phyloP scores from a whole-genome alignment of 148 eudicot genomes.

The Hydrangea macrophylla region DNA sequence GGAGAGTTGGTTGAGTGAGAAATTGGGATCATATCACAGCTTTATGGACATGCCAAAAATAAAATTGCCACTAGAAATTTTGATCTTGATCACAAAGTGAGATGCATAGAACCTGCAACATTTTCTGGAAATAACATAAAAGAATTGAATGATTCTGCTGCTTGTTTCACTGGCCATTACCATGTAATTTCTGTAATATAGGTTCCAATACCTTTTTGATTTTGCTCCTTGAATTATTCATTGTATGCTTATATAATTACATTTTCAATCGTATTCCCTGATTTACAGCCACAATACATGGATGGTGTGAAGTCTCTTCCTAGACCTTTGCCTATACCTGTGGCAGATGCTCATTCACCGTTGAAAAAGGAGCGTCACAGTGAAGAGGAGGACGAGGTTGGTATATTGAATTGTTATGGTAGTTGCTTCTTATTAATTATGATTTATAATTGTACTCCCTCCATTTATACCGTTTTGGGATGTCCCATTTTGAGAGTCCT shows the following conservation, averaged over 20 bases:
- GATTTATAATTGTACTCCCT: no score
- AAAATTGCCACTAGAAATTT: no score
- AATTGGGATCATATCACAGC: no score
- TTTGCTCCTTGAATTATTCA: background rate
- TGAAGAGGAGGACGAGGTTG: constrained; percentile 58
- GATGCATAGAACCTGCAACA: background rate
- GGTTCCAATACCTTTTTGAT: background rate
- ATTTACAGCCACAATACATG: constrained; percentile 44
- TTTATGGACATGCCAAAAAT: no score
- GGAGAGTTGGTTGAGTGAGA: no score
- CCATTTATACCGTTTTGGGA: no score
- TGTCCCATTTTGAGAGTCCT: no score
- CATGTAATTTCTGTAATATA: background rate
- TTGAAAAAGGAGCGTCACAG: constrained; percentile 33
- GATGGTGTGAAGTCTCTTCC: constrained; percentile 59
- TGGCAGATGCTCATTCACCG: constrained; percentile 28
- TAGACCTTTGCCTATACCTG: constrained; percentile 50
- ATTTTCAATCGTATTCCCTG: background rate
- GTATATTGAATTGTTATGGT: background rate
- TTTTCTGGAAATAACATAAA: background rate
- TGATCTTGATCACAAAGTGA: background rate
- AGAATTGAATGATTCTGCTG: background rate
- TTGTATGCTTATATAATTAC: background rate
- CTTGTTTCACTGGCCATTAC: background rate
- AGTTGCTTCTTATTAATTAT: background rate